Base-by-base conservation (phyloP, 768 basidiomycete genomes). In the Gelatoporia subvermispora region DNA sequence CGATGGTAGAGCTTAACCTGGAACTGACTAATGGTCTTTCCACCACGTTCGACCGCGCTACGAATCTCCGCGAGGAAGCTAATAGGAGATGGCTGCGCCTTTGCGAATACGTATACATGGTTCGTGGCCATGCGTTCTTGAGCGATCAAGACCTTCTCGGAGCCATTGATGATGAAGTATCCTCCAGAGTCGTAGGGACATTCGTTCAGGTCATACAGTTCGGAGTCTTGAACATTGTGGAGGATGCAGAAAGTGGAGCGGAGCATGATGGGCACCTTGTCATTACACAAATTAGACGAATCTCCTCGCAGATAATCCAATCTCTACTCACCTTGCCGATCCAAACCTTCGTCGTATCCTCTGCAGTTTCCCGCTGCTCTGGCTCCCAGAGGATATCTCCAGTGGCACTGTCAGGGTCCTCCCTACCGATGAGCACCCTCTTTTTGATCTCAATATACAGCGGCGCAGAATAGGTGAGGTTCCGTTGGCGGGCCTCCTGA, bases 71-170 rank as follows among this genome's bases (percentile, higher is more conserved):
- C 93, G 37, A 97, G 79, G 70, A 95, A 96, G 55, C 84, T 92
- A 59, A 96, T 89, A 1, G 94, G 93, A 16, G 93, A 94, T 3
- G 95, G 94, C 57, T 95, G 92, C 0, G 91, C 91, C 69, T 98
- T 99, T 44, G 94, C 93, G 61, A 99, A 99, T 45, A 97, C 93
- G 68, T 98, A 99, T 56, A 99, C 96, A 62, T 96, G 94, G 71
- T 99, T 99, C 20, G 93, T 94, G 9, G 96, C 95, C 94, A 98
- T 98, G 45, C 96, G 84, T 66, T 99, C 96, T 67, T 99, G 96
- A 1, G 96, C 96, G 66, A 99, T 99, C 52, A 99, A 76, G n/a
- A 99, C 96, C 68, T 99, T 99, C 66, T 99, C 96, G 2, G 96
- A 98, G 11, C 96, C 96, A 58, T 97, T 98, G 72, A 99, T 97